Base-by-base conservation (phyloP, 768 basidiomycete genomes). In the Trametes sanguinea region DNA sequence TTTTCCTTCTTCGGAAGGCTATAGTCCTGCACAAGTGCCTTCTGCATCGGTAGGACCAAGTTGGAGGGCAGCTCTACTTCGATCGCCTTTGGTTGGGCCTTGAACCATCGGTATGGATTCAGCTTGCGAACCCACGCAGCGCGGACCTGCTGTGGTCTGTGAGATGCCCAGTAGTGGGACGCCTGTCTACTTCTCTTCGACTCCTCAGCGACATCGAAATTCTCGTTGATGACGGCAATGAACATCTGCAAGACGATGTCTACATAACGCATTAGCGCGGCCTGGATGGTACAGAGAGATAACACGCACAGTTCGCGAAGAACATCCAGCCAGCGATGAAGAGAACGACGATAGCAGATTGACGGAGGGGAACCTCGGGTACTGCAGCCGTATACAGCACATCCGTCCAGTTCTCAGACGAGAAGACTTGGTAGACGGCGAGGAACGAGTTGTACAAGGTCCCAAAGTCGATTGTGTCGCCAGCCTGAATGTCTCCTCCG, bases 141-240 rank as follows among this genome's bases (percentile, higher is more conserved):
- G 62, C 73, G 44, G 66, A 70, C 61, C 44, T 80, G 80, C 58
- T 81, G 75, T 50, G 79, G 78, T 27, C 81, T 81, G 60, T 87
- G 83, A 44, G 81, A 80, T 14, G 78, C 84, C 77, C 83, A 85
- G 71, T 86, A 89, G 50, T 85, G 82, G 6, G 85, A 84, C 5
- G 89, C 86, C 74, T 97, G 96, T 64, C 89, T 82, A 14, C 83
- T 82, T 54, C 88, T 85, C 78, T 98, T 98, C 30, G 86, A 83
- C 71, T 95, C 93, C 69, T 98, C 96, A 0, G 94, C 94, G 5
- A 97, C 86, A 27, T 88, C 81, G 68, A 98, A 98, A 74, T 95
- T 96, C 79, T 95, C 94, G 69, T 95, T 92, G 80, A 97, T 94
- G 47, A 96, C 94, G 37, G 96, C 96, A 69, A 98, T 92, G 78